Percentiles rank a stretch among this genome's conserved stretches.
phyloP scores from a whole-genome alignment of 2,329 filamentous ascomycete species.

The Fusarium marasasianum region DNA sequence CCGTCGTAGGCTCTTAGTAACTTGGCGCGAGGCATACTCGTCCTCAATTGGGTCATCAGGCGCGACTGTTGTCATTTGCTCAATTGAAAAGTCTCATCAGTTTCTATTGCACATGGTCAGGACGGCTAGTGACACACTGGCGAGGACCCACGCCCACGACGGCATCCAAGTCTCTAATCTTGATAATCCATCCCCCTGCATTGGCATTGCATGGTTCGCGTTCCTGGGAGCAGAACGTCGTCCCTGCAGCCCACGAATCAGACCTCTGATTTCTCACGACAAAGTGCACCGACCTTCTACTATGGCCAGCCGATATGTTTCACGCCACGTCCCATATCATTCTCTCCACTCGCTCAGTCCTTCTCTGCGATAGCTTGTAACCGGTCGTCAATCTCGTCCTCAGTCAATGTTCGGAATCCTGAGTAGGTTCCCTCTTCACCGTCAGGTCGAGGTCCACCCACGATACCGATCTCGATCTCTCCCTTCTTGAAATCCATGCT shows the following conservation, averaged over 20 bases:
- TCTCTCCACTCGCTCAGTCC: conserved; percentile 70
- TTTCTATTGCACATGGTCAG: conserved; percentile 43
- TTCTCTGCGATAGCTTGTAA: conserved; percentile 98
- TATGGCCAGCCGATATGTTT: conserved; percentile 10
- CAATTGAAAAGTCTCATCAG: conserved; percentile 32
- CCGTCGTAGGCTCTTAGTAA: conserved; percentile 19
- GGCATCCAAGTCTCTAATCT: conserved; percentile 33
- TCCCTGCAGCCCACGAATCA: conserved; percentile 35
- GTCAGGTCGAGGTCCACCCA: conserved; percentile 84
- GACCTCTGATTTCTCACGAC: conserved; percentile 12
- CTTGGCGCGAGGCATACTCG: conserved; percentile 43
- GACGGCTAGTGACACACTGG: conserved; percentile 40
- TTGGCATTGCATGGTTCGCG: conserved; percentile 35
- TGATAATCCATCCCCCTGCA: conserved; percentile 33
- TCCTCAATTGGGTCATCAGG: conserved; percentile 41
- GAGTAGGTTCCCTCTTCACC: conserved; percentile 84
- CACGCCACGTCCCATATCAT: conserved; percentile 30
- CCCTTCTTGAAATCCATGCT: conserved; percentile 99
- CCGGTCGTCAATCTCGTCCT: conserved; percentile 98
- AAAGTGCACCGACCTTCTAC: conserved; percentile 17
- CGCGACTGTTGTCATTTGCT: conserved; percentile 37
- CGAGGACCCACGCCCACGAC: conserved; percentile 29
- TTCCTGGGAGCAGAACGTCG: conserved; percentile 31
- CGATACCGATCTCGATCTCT: conserved; percentile 97
- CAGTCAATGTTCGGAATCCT: conserved; percentile 87